Percentiles rank a stretch among this genome's conserved stretches.
Conservation (phyloP, 2,329 filamentous ascomycete genomes). For the Talaromyces pinophilus region DNA sequence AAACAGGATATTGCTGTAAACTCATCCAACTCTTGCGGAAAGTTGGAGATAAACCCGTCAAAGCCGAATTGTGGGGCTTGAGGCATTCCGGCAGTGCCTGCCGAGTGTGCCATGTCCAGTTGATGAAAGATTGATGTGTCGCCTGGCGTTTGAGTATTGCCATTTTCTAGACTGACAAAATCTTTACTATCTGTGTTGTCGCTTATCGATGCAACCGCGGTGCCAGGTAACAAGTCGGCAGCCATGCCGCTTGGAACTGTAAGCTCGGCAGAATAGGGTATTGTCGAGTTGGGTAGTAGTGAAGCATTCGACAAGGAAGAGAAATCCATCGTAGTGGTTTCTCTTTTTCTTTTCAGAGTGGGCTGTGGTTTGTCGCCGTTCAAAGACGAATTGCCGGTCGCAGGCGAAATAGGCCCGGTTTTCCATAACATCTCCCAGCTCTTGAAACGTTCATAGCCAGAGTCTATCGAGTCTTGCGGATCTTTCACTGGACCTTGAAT, state of each 20-base stretch:
- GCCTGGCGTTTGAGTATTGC: background rate
- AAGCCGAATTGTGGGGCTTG: constrained; percentile 38
- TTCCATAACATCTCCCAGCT: constrained; percentile 56
- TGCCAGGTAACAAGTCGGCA: background rate
- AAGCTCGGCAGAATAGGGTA: background rate
- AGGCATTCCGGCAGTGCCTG: constrained; percentile 16
- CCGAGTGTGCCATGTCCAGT: constrained; percentile 32
- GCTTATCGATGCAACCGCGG: background rate
- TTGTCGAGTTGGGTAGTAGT: background rate
- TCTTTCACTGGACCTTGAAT: constrained; percentile 31
- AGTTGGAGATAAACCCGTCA: constrained; percentile 45
- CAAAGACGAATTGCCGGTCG: constrained; percentile 26
- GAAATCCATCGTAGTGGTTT: background rate
- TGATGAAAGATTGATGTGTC: constrained; percentile 9
- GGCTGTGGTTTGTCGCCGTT: constrained; percentile 7
- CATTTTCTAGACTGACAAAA: constrained; percentile 22
- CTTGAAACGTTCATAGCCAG: constrained; percentile 55
- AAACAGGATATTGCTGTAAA: constrained; percentile 46
- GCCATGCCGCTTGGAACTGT: constrained; percentile 21
- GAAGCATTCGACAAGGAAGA: background rate
- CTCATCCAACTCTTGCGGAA: constrained; percentile 43
- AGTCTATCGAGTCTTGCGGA: constrained; percentile 43
- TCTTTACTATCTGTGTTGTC: constrained; percentile 22
- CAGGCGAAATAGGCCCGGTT: constrained; percentile 40
- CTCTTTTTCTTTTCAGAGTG: background rate